A percentile compares a stretch with the other conserved stretches of the same genome.
Evolutionary conservation across 2,329 filamentous ascomycete genomes (phyloP).

Genomic region (Colletotrichum sansevieriae): DNA sequence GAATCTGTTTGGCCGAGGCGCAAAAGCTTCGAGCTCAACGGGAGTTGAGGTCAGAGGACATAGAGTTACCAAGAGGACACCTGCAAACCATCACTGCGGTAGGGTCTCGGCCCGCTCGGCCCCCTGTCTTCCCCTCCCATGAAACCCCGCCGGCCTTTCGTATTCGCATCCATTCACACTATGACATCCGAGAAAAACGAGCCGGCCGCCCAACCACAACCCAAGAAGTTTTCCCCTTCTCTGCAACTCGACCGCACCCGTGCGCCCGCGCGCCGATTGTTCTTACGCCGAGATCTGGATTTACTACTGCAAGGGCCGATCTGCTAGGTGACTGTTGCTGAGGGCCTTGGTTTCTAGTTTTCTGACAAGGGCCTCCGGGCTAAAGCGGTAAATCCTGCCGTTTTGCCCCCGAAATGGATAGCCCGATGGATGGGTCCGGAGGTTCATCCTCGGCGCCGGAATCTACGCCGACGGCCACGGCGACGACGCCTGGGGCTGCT

Average conservation of each 20-base stretch:
- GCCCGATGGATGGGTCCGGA: conserved; percentile 40
- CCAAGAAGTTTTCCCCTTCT: conserved; percentile 29
- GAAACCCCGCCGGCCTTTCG: conserved; percentile 21
- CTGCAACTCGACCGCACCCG: conserved; percentile 24
- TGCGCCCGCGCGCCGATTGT: conserved; percentile 9
- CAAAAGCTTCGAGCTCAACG: conserved; percentile 1
- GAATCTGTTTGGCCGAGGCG: conserved; percentile 2
- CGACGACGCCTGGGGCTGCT: conserved; percentile 27
- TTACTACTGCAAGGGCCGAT: conserved; percentile 15
- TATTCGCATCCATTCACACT: conserved; percentile 31
- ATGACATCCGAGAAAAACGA: conserved; percentile 40
- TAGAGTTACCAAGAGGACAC: too few relatives aligned
- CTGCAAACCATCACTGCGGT: neutral
- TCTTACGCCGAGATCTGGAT: conserved; percentile 13
- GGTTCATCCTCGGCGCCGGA: conserved; percentile 36
- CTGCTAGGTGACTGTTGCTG: neutral
- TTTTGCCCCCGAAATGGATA: conserved; percentile 29
- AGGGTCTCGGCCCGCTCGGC: conserved; percentile 21
- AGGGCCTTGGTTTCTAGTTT: too few relatives aligned
- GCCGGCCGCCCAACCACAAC: conserved; percentile 35
- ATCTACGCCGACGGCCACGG: conserved; percentile 36
- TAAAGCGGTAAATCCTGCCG: too few relatives aligned
- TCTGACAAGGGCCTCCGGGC: neutral
- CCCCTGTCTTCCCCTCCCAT: conserved; percentile 6
- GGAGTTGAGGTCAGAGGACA: neutral